Percentiles rank a stretch among this genome's conserved stretches.
Conservation (phyloP, 768 basidiomycete genomes). For the Panaeolus cyanescens region DNA sequence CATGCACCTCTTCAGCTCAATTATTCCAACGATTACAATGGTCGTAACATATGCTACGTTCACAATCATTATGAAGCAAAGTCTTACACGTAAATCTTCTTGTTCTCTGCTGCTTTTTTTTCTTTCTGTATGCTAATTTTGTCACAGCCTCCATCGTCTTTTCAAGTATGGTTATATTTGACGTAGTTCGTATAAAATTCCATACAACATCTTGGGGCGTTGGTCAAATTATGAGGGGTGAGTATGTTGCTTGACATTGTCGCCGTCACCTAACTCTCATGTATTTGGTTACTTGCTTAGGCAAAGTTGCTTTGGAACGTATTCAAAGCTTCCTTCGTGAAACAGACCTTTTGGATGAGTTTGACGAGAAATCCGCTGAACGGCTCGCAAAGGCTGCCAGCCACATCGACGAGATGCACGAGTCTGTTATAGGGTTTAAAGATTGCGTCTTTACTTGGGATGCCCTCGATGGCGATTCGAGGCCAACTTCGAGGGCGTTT, state of each 20-base stretch:
- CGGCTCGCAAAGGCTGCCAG: neutral
- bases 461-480: slow-evolving; percentile 32
- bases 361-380: slow-evolving; percentile 5
- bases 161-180: neutral
- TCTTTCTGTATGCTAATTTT: slow-evolving; percentile 37
- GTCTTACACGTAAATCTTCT: slow-evolving; percentile 18
- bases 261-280: neutral
- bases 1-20: slow-evolving; percentile 46
- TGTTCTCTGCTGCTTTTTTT: neutral
- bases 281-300: slow-evolving; percentile 20
- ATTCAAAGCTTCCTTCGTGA: slow-evolving; percentile 31
- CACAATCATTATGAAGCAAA: slow-evolving; percentile 35
- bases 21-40: slow-evolving; percentile 68
- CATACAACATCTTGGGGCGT: slow-evolving; percentile 33
- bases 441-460: slow-evolving; percentile 62
- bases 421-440: slow-evolving; percentile 46
- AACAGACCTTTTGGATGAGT: slow-evolving; percentile 37
- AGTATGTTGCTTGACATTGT: no score
- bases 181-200: slow-evolving; percentile 31
- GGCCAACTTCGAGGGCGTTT: slow-evolving; percentile 51
- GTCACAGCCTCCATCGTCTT: slow-evolving; percentile 15
- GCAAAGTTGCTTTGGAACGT: slow-evolving; percentile 65
- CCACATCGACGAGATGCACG: neutral
- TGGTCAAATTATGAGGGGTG: no score
- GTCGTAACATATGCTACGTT: slow-evolving; percentile 62